Percentiles rank a stretch among this genome's conserved stretches.
These are phyloP conservation scores for Dunaliella primolecta DNA, from an alignment of 139 green algal species.

Conservation along the genomic window DNA sequence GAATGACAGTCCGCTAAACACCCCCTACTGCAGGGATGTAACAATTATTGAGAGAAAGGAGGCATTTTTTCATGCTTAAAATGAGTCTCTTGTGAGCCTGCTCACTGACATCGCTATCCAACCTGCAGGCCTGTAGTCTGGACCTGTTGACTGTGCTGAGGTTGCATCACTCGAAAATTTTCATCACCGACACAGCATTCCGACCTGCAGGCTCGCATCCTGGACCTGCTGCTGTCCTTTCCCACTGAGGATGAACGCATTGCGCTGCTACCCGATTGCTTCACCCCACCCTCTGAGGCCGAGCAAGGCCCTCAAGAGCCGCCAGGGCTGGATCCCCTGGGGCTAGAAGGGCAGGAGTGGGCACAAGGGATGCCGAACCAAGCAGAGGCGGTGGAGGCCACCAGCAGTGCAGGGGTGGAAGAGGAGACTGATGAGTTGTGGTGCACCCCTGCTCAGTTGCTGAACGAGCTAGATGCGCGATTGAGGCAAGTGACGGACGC, in stretches of 20 bases:
- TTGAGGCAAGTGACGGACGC: neutral
- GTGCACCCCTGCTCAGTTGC: constrained; percentile 47
- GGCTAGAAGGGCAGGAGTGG: too few species aligned
- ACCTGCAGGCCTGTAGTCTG: neutral
- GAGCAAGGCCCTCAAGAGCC: neutral
- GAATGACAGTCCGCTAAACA: too few species aligned
- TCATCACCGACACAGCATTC: too few species aligned
- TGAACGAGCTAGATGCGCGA: constrained; percentile 41
- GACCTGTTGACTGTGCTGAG: neutral
- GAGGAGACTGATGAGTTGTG: constrained; percentile 42
- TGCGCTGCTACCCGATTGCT: constrained; percentile 53
- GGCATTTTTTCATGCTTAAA: too few species aligned
- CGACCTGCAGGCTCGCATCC: constrained; percentile 40
- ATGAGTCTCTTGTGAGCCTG: neutral
- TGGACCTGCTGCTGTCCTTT: constrained; percentile 49
- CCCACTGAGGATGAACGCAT: constrained; percentile 27
- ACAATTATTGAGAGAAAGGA: too few species aligned
- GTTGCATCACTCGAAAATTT: too few species aligned
- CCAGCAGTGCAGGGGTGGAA: neutral
- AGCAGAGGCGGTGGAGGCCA: neutral
- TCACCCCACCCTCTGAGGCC: constrained; percentile 35
- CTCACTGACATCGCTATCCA: neutral
- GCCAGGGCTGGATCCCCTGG: constrained; percentile 7
- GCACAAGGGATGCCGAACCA: too few species aligned
- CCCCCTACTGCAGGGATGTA: too few species aligned